phyloP scores from a whole-genome alignment of 176 grass and related monocot species.

The Panicum miliaceum region DNA sequence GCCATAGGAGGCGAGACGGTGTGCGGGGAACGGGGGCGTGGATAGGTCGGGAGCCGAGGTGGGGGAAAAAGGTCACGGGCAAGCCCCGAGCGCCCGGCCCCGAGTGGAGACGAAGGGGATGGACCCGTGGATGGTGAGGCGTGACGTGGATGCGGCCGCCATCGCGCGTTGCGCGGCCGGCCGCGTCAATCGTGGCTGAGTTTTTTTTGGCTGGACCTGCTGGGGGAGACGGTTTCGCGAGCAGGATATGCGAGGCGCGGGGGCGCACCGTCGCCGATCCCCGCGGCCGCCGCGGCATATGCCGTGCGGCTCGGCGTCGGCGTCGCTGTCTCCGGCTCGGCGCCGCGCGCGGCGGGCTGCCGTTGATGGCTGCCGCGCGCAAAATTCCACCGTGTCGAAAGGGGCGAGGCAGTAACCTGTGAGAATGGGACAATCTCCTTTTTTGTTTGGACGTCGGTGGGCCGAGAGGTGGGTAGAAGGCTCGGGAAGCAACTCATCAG shows the following conservation, averaged over 20 bases:
- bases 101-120: neutral
- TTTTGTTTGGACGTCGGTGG: too few relatives aligned
- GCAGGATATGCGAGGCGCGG: constrained; percentile 9
- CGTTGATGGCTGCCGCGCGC: too few relatives aligned
- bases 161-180: constrained; percentile 4
- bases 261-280: neutral
- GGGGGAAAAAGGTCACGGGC: neutral
- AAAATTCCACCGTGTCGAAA: too few relatives aligned
- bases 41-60: neutral
- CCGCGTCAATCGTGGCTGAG: neutral
- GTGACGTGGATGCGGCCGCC: constrained; percentile 43
- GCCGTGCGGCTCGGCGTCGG: neutral
- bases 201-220: neutral
- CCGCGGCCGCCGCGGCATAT: neutral
- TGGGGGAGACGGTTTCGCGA: neutral
- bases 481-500: too few relatives aligned
- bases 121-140: neutral
- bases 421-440: too few relatives aligned
- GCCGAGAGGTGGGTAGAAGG: too few relatives aligned
- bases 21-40: neutral
- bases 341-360: neutral
- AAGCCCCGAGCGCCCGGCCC: too few relatives aligned
- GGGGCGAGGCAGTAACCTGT: too few relatives aligned
- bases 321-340: neutral
- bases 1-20: constrained; percentile 44